Evolutionary conservation across 2,329 filamentous ascomycete genomes (phyloP), one percentile per base, ranked within the genome.

Genomic region (Botrytis elliptica): DNA sequence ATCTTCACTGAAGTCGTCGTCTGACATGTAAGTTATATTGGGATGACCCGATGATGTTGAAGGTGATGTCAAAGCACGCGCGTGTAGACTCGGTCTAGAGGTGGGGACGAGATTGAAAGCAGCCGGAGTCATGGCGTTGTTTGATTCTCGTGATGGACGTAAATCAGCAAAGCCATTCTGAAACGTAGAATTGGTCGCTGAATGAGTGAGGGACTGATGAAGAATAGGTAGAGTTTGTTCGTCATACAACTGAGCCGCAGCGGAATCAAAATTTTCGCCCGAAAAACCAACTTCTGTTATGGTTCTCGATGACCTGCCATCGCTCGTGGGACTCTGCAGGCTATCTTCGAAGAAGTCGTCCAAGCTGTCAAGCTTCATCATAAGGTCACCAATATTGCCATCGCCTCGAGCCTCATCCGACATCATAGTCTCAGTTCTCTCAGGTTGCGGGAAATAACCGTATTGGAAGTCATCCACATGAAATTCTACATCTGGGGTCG

Each of bases 141-240:
- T 89, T 36, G 86, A 85, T 22, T 89, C 90, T 33, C 90, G 89
- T 20, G 87, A 87, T 38, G 91, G 85, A 42, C 88, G 86, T 65
- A 85, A 86, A 79, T 98, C 95, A 1, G 91, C 89, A 78, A 98
- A 95, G 7, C 93, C 93, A 79, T 95, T 97, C 78, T 97, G 94
- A 82, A 98, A 96, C 0, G 91, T 92, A 0, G 88, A 88, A 1
- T 90, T 88, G 69, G 89, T 92, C 55, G 92, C 91, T 76, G 90
- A 95, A 18, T 88, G 80, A 36, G 87, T 88, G 38, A 92, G 86
- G 0, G 94, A 96, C 80, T 96, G 93, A 78, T 96, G 92, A 9
- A 98, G 84, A 70, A 98, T 97, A 0, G 95, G 95, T 18, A 96
- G 86, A 10, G 96, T 97, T 80, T 97, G 93, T 81, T 97, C 94